Percentiles rank a stretch among this genome's conserved stretches.
Conservation (phyloP, 208 protist species). For the Strigomonas oncopelti region DNA sequence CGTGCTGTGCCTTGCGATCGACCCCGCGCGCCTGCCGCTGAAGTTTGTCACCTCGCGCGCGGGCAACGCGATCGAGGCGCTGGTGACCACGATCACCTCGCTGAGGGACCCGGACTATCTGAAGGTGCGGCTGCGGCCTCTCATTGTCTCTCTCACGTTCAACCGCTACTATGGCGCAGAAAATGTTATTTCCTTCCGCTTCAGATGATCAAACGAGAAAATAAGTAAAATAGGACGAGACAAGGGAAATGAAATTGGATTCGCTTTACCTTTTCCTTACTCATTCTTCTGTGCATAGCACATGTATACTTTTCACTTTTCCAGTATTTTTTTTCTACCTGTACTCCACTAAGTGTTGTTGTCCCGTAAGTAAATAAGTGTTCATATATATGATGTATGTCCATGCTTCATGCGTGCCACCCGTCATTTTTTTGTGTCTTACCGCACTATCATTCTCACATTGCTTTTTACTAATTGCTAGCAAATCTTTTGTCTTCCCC, state of each 20-base stretch:
- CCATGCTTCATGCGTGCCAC: no score
- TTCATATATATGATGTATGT: no score
- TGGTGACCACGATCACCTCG: constrained; percentile 51
- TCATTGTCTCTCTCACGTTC: constrained; percentile 73
- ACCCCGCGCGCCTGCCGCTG: constrained; percentile 46
- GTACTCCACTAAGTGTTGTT: no score
- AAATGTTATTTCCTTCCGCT: constrained; percentile 16
- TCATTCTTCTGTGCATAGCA: no score
- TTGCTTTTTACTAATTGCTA: no score
- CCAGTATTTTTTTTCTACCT: neutral
- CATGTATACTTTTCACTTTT: neutral
- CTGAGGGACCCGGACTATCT: constrained; percentile 35
- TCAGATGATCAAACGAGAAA: constrained; percentile 8
- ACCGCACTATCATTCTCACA: no score
- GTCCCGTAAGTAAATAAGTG: no score
- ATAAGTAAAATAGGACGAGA: constrained; percentile 8
- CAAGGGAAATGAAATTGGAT: constrained; percentile 3
- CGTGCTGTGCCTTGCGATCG: constrained; percentile 49
- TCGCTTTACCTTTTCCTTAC: constrained; percentile 6
- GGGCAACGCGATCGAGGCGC: constrained; percentile 57
- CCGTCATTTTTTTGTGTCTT: no score
- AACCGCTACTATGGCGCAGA: constrained; percentile 76
- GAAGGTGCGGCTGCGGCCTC: constrained; percentile 45
- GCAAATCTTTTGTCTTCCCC: no score
- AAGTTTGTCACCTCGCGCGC: constrained; percentile 50